Base-by-base conservation (phyloP, 495 filamentous ascomycete genomes). In the Penicillium waksmanii region DNA sequence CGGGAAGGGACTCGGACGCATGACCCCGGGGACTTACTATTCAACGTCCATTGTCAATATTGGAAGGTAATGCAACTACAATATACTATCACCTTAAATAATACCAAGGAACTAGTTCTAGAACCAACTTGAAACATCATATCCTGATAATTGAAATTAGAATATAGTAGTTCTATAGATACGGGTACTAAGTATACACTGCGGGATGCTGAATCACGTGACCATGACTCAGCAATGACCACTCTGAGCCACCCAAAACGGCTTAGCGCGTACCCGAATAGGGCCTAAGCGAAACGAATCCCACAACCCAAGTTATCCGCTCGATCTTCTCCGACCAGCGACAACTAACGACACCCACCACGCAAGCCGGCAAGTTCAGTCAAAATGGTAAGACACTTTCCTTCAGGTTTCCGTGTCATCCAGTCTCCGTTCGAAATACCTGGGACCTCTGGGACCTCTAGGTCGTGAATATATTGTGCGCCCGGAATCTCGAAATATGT, bases 371-470 rank as follows among this genome's bases (percentile, higher is more conserved):
- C 73, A 78, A 82, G 69, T 77, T 31, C 75, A 77, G 77, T 81
- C 77, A 85, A 83, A 77, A 85, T 85, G 82, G 82, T 85, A 80
- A 84, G 82, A 59, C 50, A 57, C 46, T 66, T 53, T 70, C 50
- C 42, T 64, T 38, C 57, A 65, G 51, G 35, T 54, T 67, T 55
- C 57, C 62, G 57, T 64, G 36, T 47, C 53, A 60, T 56, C 53
- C 61, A 67, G 58, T 65, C 64, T 66, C 67, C 64, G 55, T 63
- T 74, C 63, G 66, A 67, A 62, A 60, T 11, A 56, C 12, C 46
- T 43, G 54, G 60, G 27, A 8, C 60, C 59, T 31, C 46, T 43
- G 54, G 60, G 27, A 31, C 60, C 59, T 31, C 56, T 56, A 21
- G 27, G 34, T 35, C 47, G 53, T 50, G 61, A 42, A 61, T 53